Evolutionary conservation across 805 yeast species (phyloP), one percentile per base, ranked within the genome.

Genomic region (Pichia scutulata): DNA sequence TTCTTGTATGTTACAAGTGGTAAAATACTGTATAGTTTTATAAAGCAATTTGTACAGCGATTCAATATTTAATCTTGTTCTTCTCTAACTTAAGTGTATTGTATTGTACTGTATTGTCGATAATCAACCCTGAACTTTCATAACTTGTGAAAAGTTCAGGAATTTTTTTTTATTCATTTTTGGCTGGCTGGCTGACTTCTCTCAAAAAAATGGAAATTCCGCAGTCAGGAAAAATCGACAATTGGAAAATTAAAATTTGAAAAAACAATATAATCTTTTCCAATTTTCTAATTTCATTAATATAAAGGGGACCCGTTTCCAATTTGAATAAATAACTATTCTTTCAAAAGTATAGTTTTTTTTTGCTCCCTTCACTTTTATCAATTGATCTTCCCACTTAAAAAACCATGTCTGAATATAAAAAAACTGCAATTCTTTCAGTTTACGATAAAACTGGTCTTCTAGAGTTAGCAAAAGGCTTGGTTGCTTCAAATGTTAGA

Each of bases 401-500:
- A 43, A 13, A 12, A 43, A 41, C 25, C 33, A 55, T 55, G 57
- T 50, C 57, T 14, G 55, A 53, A 41, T 73, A 78, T 70, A 72
- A 71, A 49, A 85, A 86, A 71, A 93, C 97, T 55, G 99, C 99
- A 44, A 93, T 93, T 64, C 76, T 93, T 59, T 92, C 98, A 23
- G 99, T 93, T 55, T 90, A 93, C 72, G 96, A 93, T 74, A 93
- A 93, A 71, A 93, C 99, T 51, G 99, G 99, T 42, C 75, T 93
- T 57, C 74, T 93, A 61, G 99, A 93, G 69, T 78, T 93, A 58
- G 98, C 98, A 60, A 93, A 93, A 73, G 99, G 99, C 44, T 80
- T 93, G 52, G 84, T 80, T 55, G 85, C 84, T 60, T 86, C 89
- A 70, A 80, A 89, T 56, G 97, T 93, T 58, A 82, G 97, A 63